Evolutionary conservation across 768 basidiomycete genomes (phyloP).

Genomic region (Agaricus subrufescens): DNA sequence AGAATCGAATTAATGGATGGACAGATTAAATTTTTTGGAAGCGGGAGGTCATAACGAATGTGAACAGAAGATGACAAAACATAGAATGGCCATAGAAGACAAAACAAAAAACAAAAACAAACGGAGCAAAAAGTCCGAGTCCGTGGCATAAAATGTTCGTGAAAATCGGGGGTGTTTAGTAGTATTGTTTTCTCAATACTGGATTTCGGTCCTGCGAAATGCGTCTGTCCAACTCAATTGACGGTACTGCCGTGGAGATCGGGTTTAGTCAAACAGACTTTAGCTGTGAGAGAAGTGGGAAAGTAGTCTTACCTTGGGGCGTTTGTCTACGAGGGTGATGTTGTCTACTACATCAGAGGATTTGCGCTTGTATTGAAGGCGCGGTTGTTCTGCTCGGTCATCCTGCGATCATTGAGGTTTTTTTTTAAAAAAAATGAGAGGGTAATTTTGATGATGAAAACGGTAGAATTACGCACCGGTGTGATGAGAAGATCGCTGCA

Average conservation of each 20-base stretch:
- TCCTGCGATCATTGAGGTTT: slow-evolving; percentile 1
- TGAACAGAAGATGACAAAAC: neutral
- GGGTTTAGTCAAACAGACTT: neutral
- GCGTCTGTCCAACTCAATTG: slow-evolving; percentile 13
- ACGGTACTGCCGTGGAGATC: slow-evolving; percentile 12
- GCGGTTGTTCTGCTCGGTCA: slow-evolving; percentile 17
- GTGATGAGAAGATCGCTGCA: neutral
- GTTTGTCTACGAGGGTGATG: slow-evolving; percentile 25
- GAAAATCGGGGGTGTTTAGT: too few species aligned
- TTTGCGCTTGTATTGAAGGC: slow-evolving; percentile 33
- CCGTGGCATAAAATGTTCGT: too few species aligned
- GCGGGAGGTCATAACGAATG: neutral
- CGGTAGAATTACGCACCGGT: slow-evolving; percentile 11
- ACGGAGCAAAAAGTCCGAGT: too few species aligned
- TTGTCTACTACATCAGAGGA: slow-evolving; percentile 17
- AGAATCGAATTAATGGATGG: too few species aligned
- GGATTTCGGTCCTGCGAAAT: neutral
- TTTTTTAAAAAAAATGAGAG: neutral
- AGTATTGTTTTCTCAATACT: neutral
- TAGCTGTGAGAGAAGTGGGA: neutral
- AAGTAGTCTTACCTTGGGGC: slow-evolving; percentile 28
- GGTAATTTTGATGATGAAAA: neutral
- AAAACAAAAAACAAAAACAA: too few species aligned
- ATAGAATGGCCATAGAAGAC: neutral
- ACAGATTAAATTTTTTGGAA: too few species aligned